phyloP scores from a whole-genome alignment of 768 basidiomycete genomes.

The Kwoniella sp. region DNA sequence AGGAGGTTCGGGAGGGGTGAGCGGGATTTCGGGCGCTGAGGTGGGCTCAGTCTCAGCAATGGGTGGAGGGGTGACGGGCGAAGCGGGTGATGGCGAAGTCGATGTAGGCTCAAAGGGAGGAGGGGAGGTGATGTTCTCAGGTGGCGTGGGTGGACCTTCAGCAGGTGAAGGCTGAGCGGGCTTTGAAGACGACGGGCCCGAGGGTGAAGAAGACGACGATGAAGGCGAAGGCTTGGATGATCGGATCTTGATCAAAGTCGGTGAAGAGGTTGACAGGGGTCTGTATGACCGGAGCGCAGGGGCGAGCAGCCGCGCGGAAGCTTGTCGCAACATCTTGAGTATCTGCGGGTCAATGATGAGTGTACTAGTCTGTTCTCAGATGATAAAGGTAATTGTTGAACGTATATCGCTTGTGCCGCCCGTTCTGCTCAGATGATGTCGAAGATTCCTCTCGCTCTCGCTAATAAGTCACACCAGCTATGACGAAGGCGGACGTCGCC shows the following conservation, averaged over 20 bases:
- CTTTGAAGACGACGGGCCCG: background rate
- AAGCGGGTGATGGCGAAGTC: constrained; percentile 16
- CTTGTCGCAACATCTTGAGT: constrained; percentile 28
- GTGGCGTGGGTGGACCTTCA: constrained; percentile 46
- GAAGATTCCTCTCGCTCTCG: background rate
- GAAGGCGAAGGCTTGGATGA: constrained; percentile 20
- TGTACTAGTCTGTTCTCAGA: no score
- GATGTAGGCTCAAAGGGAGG: constrained; percentile 36
- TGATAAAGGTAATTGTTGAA: no score
- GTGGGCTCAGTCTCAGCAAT: constrained; percentile 11
- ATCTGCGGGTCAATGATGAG: background rate
- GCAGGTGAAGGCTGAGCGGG: constrained; percentile 39
- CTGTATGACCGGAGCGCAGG: constrained; percentile 17
- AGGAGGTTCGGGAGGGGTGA: constrained; percentile 12
- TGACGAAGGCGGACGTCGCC: background rate
- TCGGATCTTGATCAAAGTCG: constrained; percentile 32
- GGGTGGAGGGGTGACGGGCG: constrained; percentile 8
- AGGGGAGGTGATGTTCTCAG: constrained; percentile 26
- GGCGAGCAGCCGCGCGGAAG: constrained; percentile 12
- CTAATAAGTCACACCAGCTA: background rate
- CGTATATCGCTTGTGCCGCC: no score
- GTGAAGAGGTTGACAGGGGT: constrained; percentile 25
- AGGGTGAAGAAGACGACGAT: background rate
- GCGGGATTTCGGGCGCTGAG: background rate
- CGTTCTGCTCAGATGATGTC: constrained; percentile 6